Percentiles rank a stretch among this genome's conserved stretches.
Evolutionary conservation across 306 rosid species (phyloP).

Genomic region (Citrullus mucosospermus): DNA sequence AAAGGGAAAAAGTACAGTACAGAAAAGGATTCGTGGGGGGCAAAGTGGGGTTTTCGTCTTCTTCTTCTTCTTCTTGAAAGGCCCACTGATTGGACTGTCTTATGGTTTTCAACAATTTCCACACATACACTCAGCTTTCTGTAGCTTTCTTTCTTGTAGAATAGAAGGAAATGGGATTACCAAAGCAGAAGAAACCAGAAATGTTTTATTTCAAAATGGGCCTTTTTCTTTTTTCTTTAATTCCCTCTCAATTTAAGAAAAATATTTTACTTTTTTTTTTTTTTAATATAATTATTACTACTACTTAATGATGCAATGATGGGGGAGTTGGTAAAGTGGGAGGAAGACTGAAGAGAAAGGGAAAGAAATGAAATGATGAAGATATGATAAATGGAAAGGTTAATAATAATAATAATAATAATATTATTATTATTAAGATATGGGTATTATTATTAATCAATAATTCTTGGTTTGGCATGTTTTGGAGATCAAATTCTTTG

Average conservation of each 20-base stretch:
- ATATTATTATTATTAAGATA: too few species aligned
- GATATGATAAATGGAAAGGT: background rate
- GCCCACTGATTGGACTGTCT: background rate
- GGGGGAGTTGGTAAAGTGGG: background rate
- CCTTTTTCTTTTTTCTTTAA: background rate
- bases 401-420: too few species aligned
- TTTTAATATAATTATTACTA: background rate
- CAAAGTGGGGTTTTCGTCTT: background rate
- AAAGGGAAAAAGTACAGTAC: background rate
- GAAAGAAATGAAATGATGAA: background rate
- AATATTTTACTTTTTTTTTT: background rate
- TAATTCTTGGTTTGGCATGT: too few species aligned
- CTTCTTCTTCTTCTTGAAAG: background rate
- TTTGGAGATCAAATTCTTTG: too few species aligned
- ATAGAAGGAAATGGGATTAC: background rate
- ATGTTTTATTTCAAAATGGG: background rate
- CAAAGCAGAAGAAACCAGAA: background rate
- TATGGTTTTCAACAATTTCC: background rate
- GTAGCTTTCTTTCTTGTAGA: background rate
- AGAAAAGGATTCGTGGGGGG: background rate
- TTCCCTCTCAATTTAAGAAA: background rate
- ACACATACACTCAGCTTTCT: background rate
- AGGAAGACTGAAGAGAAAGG: background rate
- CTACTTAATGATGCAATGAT: background rate
- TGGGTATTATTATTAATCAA: too few species aligned